Evolutionary conservation across 2,329 filamentous ascomycete species (phyloP), one percentile per base, ranked within the genome.

Genomic region (Botrytis cinerea): DNA sequence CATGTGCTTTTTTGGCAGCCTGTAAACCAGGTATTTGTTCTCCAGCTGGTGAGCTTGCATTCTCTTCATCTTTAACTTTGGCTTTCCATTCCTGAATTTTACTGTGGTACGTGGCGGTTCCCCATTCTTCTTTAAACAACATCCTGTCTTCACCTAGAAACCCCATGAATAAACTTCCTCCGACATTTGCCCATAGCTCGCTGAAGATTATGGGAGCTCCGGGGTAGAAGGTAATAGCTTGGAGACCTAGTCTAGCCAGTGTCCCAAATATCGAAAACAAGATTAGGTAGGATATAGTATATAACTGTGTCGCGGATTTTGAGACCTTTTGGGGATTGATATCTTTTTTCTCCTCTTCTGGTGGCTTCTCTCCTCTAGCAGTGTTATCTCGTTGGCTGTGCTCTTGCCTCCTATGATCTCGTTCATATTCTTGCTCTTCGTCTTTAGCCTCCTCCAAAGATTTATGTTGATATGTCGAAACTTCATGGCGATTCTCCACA

Each of bases 181-280:
- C 89, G 64, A 97, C 91, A 79, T 98, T 98, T 74, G 94, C 91
- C 95, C 95, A 98, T 35, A 97, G 83, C 2, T 92, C 90, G 69
- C 89, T 87, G 72, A 93, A 95, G 8, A 89, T 84, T 35, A 96
- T 85, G 0, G 94, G 94, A 0, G 92, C 89, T 35, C 91, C 92
- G 1, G 92, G 90, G 81, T 97, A 98, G 73, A 87, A 89, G 0
- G 94, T 96, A 70, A 98, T 83, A 64, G 91, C 91, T 80, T 94
- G 89, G 12, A 97, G 83, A 6, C 94, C 95, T 0, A 98, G 84
- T 18, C 95, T 89, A 0, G 94, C 93, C 40, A 98, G 87, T 0
- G 94, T 96, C 51, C 95, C 95, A 57, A 95, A 83, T 28, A 98
- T 87, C 28, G 95, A 90, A 82, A 97, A 98, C 80, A 98, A 86